phyloP scores from a whole-genome alignment of 192 early-diverging fungal genomes.

The Allomyces javanicus region DNA sequence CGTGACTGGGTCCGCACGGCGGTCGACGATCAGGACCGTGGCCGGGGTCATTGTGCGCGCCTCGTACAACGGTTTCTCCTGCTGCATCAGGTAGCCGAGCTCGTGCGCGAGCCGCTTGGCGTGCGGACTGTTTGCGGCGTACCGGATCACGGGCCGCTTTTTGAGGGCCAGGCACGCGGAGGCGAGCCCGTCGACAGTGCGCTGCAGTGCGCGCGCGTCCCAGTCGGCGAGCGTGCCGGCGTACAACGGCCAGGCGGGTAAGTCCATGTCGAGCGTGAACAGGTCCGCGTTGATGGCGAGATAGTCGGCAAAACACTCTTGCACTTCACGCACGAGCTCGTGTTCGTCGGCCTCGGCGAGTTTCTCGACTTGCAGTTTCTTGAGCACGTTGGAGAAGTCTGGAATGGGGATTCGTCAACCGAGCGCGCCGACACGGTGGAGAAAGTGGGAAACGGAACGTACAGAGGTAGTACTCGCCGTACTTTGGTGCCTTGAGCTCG shows the following conservation, averaged over 20 bases:
- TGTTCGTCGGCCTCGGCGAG: slow-evolving; percentile 89
- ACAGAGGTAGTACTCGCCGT: slow-evolving; percentile 95
- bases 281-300: slow-evolving; percentile 62
- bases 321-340: slow-evolving; percentile 83
- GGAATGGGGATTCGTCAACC: slow-evolving; percentile 1
- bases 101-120: slow-evolving; percentile 65
- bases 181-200: slow-evolving; percentile 58
- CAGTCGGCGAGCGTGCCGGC: slow-evolving; percentile 49
- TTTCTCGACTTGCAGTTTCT: slow-evolving; percentile 74
- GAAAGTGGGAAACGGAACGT: slow-evolving; percentile 3
- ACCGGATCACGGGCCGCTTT: slow-evolving; percentile 80
- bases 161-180: slow-evolving; percentile 64
- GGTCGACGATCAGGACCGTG: slow-evolving; percentile 74
- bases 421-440: background rate
- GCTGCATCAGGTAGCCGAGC: slow-evolving; percentile 18
- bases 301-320: slow-evolving; percentile 91
- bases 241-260: slow-evolving; percentile 43
- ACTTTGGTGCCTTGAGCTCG: slow-evolving; percentile 77
- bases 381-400: slow-evolving; percentile 89
- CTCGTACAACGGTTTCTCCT: slow-evolving; percentile 18
- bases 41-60: slow-evolving; percentile 36
- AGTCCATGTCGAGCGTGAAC: slow-evolving; percentile 53
- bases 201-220: slow-evolving; percentile 54
- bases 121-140: slow-evolving; percentile 62
- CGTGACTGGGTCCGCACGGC: slow-evolving; percentile 86